Evolutionary conservation across 2,329 filamentous ascomycete genomes (phyloP).

Genomic region (Thelonectria olida): DNA sequence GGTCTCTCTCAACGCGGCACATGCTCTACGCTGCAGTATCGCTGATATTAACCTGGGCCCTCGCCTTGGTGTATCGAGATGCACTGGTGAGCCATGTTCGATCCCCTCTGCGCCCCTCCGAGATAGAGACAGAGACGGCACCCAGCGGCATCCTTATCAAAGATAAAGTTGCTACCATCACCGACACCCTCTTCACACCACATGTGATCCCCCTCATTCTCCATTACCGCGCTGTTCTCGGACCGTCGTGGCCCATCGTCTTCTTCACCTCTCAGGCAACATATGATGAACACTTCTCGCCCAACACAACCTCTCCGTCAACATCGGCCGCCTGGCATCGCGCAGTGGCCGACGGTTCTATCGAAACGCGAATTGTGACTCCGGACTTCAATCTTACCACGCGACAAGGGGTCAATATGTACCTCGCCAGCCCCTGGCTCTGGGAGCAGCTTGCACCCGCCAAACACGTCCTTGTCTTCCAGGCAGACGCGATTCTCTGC

Average conservation of each 20-base stretch:
- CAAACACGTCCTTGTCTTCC: slow-evolving; percentile 20
- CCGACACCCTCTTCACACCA: slow-evolving; percentile 16
- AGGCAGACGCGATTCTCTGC: slow-evolving; percentile 17
- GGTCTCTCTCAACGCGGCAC: too few relatives aligned
- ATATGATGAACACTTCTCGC: slow-evolving; percentile 1
- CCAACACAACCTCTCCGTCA: background rate
- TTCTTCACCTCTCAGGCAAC: slow-evolving; percentile 8
- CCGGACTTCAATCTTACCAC: background rate
- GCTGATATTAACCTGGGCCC: background rate
- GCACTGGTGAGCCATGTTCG: background rate
- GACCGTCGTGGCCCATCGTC: slow-evolving; percentile 17
- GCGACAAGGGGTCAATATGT: slow-evolving; percentile 3
- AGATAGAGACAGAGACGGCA: background rate
- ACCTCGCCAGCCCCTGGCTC: slow-evolving; percentile 5
- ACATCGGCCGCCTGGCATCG: slow-evolving; percentile 1
- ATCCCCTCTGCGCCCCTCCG: background rate
- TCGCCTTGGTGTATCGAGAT: background rate
- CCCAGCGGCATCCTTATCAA: slow-evolving; percentile 1
- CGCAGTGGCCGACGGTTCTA: background rate
- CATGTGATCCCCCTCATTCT: slow-evolving; percentile 16
- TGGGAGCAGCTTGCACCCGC: slow-evolving; percentile 21
- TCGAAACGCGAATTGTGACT: slow-evolving; percentile 5
- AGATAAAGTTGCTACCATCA: slow-evolving; percentile 18
- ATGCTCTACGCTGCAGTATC: background rate
- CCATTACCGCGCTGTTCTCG: slow-evolving; percentile 12